A percentile compares a stretch with the other conserved stretches of the same genome.
These are phyloP conservation scores for Chloromonas sp. DNA, from an alignment of 163 green algal species.

Conservation along the genomic window DNA sequence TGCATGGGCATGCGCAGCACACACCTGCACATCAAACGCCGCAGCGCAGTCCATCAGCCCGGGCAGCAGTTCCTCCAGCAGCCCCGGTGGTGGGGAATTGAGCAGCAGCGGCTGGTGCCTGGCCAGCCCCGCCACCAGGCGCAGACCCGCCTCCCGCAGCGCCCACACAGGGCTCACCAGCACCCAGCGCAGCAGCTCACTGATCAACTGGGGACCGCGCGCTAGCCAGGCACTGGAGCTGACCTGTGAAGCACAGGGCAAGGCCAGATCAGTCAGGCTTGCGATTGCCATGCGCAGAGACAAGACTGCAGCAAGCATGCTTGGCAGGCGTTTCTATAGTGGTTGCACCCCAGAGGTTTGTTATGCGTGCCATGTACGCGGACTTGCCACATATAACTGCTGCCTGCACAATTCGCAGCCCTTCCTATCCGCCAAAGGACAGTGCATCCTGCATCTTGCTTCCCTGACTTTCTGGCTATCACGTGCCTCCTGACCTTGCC, in stretches of 20 bases:
- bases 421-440: background rate
- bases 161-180: background rate
- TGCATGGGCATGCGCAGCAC: background rate
- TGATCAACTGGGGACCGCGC: background rate
- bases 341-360: background rate
- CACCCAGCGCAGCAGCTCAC: background rate
- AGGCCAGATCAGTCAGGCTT: no score
- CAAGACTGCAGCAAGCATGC: background rate
- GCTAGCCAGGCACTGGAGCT: background rate
- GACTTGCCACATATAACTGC: background rate
- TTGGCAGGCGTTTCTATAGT: background rate
- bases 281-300: background rate
- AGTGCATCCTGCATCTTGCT: background rate
- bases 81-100: background rate
- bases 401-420: background rate
- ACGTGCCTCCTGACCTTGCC: background rate
- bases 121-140: background rate
- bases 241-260: background rate
- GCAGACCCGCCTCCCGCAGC: background rate
- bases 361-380: background rate
- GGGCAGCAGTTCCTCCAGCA: background rate
- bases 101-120: background rate
- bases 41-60: background rate
- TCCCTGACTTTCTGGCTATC: background rate
- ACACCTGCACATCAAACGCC: background rate